Percentiles rank a stretch among this genome's conserved stretches.
These are phyloP conservation scores for Fusarium cicatricum DNA, from an alignment of 2,329 filamentous ascomycete genomes.

Conservation along the genomic window DNA sequence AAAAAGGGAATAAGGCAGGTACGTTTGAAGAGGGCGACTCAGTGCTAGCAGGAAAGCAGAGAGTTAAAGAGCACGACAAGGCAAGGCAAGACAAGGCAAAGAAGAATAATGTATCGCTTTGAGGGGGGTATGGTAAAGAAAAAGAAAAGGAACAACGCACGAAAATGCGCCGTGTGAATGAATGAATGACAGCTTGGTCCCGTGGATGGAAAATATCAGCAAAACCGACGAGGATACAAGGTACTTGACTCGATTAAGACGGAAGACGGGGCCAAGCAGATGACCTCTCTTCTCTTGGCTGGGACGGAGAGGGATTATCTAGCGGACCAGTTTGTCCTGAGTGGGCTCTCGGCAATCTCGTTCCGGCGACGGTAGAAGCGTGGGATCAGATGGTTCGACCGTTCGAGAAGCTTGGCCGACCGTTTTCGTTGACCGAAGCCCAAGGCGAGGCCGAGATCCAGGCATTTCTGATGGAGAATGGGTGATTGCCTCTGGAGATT, in stretches of 20 bases:
- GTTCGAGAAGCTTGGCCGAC: slow-evolving; percentile 14
- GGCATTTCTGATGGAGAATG: slow-evolving; percentile 5
- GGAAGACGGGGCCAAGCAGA: slow-evolving; percentile 26
- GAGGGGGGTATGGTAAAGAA: slow-evolving; percentile 2
- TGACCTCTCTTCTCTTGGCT: neutral
- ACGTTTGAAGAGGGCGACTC: neutral
- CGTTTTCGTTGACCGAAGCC: slow-evolving; percentile 35
- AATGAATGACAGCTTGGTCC: slow-evolving; percentile 13
- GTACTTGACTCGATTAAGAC: slow-evolving; percentile 31
- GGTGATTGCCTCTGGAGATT: no score
- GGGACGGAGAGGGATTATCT: slow-evolving; percentile 5
- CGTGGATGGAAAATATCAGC: slow-evolving; percentile 28
- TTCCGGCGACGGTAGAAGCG: slow-evolving; percentile 24
- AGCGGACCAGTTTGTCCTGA: no score
- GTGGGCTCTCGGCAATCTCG: slow-evolving; percentile 36
- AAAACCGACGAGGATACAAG: slow-evolving; percentile 2
- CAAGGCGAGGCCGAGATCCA: neutral
- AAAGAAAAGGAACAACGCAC: slow-evolving; percentile 12
- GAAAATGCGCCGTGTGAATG: slow-evolving; percentile 22
- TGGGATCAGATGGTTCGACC: slow-evolving; percentile 26
- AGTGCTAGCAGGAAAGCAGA: neutral
- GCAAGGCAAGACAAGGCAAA: neutral
- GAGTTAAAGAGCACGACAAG: neutral
- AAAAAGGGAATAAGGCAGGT: neutral
- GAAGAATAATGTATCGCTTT: neutral